Conservation (phyloP, 2,329 filamentous ascomycete species). For the Neofusicoccum sp. region DNA sequence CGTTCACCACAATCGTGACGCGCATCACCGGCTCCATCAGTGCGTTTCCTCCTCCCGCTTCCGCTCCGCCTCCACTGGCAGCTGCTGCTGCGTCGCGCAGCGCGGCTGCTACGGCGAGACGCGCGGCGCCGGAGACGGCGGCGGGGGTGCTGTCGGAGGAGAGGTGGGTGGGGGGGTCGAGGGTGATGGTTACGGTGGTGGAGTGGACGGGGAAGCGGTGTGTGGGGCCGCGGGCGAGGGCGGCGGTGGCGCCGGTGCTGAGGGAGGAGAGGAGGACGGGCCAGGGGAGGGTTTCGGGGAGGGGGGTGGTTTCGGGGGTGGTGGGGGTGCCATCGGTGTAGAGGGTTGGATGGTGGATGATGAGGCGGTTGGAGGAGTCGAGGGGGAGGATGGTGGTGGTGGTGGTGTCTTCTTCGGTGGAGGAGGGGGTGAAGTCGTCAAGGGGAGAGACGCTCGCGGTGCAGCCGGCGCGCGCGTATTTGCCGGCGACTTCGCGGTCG, state of each 20-base stretch:
- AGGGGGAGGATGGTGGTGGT: constrained; percentile 35
- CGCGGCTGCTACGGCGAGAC: constrained; percentile 64
- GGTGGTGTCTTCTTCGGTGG: constrained; percentile 26
- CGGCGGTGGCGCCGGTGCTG: constrained; percentile 79
- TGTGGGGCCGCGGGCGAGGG: constrained; percentile 80
- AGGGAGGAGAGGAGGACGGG: constrained; percentile 58
- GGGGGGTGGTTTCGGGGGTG: constrained; percentile 46
- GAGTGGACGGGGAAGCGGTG: constrained; percentile 79
- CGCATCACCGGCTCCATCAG: constrained; percentile 95
- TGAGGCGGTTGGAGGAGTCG: constrained; percentile 60
- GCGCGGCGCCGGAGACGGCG: constrained; percentile 68
- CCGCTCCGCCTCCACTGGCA: constrained; percentile 27
- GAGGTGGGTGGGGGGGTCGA: constrained; percentile 67
- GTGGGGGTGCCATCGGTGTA: constrained; percentile 44
- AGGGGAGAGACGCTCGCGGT: constrained; percentile 68
- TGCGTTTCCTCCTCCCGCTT: constrained; percentile 46
- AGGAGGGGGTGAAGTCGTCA: constrained; percentile 32
- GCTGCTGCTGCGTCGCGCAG: constrained; percentile 62
- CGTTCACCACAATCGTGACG: constrained; percentile 82
- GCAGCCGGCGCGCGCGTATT: constrained; percentile 76
- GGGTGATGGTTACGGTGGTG: constrained; percentile 68
- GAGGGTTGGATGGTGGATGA: constrained; percentile 57
- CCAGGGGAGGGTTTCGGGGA: constrained; percentile 58
- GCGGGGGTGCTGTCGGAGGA: constrained; percentile 69
- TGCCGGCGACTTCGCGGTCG: constrained; percentile 79